These are phyloP conservation scores for Hermanozyma aechmeae DNA, from an alignment of 805 yeast species.

Conservation along the genomic window DNA sequence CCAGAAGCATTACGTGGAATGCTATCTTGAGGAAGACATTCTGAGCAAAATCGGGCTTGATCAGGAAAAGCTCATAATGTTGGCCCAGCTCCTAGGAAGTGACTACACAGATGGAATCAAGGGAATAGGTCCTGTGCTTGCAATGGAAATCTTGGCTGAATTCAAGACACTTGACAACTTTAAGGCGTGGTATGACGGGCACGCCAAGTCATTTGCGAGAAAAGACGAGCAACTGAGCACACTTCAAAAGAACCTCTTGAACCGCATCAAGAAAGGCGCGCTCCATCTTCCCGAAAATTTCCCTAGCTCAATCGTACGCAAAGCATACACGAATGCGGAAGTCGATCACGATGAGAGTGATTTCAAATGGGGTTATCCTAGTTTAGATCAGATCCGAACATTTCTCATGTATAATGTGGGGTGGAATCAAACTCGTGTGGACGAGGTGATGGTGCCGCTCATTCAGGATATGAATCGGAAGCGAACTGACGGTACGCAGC, in stretches of 20 bases:
- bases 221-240: slow-evolving; percentile 31
- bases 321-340: slow-evolving; percentile 73
- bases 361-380: slow-evolving; percentile 88
- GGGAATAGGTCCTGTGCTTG: slow-evolving; percentile 90
- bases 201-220: slow-evolving; percentile 27
- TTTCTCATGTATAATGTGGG: slow-evolving; percentile 64
- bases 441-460: slow-evolving; percentile 79
- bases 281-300: slow-evolving; percentile 50
- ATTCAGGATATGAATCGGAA: slow-evolving; percentile 69
- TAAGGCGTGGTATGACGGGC: slow-evolving; percentile 49
- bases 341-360: slow-evolving; percentile 74
- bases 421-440: slow-evolving; percentile 71
- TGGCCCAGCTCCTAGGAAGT: slow-evolving; percentile 83
- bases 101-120: slow-evolving; percentile 91
- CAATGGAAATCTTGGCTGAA: slow-evolving; percentile 84
- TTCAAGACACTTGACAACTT: slow-evolving; percentile 41
- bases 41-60: slow-evolving; percentile 53
- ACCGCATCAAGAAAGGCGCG: slow-evolving; percentile 43
- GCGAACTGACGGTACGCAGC: slow-evolving; percentile 44
- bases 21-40: slow-evolving; percentile 56
- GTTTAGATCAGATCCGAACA: slow-evolving; percentile 65
- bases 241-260: slow-evolving; percentile 50
- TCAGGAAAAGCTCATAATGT: slow-evolving; percentile 57
- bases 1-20: slow-evolving; percentile 87
- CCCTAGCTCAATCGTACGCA: slow-evolving; percentile 59